Conservation (phyloP, 164 flowering plant species). For the Taxillus chinensis region DNA sequence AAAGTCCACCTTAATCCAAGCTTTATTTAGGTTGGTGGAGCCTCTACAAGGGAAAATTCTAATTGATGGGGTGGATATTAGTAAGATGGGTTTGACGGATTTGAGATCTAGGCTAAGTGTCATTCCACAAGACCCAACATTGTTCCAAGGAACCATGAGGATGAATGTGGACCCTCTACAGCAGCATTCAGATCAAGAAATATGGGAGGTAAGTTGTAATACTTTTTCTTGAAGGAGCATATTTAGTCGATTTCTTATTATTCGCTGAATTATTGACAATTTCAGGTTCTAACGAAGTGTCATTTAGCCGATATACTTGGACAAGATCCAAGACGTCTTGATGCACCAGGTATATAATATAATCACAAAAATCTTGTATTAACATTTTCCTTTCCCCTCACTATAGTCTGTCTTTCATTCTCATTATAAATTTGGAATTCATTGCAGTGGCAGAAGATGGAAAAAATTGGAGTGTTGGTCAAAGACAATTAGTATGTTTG, state of each 20-base stretch:
- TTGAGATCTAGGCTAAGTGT: conserved; percentile 58
- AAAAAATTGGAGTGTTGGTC: conserved; percentile 85
- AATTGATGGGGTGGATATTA: conserved; percentile 63
- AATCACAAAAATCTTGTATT: no score
- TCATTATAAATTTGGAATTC: not conserved
- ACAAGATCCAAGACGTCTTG: conserved; percentile 53
- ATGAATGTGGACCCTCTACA: conserved; percentile 64
- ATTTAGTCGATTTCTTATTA: no score
- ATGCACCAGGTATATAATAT: no score
- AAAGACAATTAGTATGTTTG: conserved; percentile 73
- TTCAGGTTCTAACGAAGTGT: conserved; percentile 59
- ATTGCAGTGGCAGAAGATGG: conserved; percentile 77
- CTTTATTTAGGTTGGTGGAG: conserved; percentile 69
- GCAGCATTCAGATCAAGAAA: conserved; percentile 60
- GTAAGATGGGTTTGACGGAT: conserved; percentile 57
- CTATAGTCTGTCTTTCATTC: no score
- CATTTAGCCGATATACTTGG: conserved; percentile 40
- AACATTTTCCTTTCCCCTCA: no score
- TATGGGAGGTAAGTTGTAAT: conserved; percentile 57
- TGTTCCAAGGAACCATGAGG: conserved; percentile 75
- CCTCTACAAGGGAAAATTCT: conserved; percentile 50
- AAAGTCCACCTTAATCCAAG: conserved; percentile 79
- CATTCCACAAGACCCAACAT: conserved; percentile 76
- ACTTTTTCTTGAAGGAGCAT: no score
- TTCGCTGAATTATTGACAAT: not conserved